Percentiles rank a stretch among this genome's conserved stretches.
Evolutionary conservation across 768 basidiomycete genomes (phyloP).

Genomic region (Phlebiopsis flavidoalba): DNA sequence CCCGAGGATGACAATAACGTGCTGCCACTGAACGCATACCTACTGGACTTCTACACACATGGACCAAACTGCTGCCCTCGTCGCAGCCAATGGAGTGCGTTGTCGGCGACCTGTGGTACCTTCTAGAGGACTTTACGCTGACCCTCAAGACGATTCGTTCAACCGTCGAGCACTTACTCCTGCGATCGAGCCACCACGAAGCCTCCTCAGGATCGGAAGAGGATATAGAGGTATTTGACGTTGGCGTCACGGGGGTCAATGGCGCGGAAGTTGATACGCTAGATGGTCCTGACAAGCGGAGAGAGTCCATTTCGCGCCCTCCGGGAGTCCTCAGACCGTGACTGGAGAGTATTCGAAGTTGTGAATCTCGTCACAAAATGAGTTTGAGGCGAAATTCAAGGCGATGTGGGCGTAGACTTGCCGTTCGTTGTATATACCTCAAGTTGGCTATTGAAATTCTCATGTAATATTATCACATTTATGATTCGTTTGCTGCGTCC

Average conservation of each 20-base stretch:
- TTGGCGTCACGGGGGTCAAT: too few relatives aligned
- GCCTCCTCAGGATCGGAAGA: conserved; percentile 11
- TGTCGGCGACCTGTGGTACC: conserved; percentile 61
- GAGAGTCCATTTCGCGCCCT: conserved; percentile 19
- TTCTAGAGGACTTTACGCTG: conserved; percentile 53
- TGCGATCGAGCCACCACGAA: conserved; percentile 9
- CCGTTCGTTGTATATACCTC: neutral
- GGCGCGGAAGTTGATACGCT: conserved; percentile 22
- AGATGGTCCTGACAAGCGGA: conserved; percentile 22
- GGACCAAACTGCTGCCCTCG: conserved; percentile 49
- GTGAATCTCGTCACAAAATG: conserved; percentile 35
- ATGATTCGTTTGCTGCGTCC: too few relatives aligned
- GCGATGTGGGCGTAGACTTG: conserved; percentile 54
- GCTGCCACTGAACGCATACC: conserved; percentile 53
- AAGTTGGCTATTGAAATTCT: too few relatives aligned
- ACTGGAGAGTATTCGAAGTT: conserved; percentile 54
- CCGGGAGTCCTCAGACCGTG: conserved; percentile 34
- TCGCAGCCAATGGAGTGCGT: conserved; percentile 52
- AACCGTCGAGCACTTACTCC: conserved; percentile 43
- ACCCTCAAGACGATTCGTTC: conserved; percentile 45
- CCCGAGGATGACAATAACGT: conserved; percentile 16
- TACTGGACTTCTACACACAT: conserved; percentile 65
- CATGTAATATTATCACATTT: too few relatives aligned
- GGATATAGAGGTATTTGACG: conserved; percentile 8
- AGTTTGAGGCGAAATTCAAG: conserved; percentile 56